A percentile compares a stretch with the other conserved stretches of the same genome.
phyloP scores from a whole-genome alignment of 2,329 filamentous ascomycete genomes.

The Penicillium griseofulvum region DNA sequence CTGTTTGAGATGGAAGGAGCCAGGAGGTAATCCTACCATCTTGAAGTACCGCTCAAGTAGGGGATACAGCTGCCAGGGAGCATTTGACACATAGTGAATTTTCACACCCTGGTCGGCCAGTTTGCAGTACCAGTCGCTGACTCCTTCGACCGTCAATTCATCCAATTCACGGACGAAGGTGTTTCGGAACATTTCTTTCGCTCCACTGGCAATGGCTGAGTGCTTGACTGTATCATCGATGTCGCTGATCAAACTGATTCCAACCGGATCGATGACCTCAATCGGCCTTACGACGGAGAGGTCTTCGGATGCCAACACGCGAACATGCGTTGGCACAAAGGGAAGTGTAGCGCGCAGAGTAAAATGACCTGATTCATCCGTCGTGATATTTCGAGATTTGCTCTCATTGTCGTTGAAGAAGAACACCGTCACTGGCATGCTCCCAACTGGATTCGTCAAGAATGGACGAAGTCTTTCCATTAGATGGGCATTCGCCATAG shows the following conservation, averaged over 20 bases:
- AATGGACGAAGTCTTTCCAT: constrained; percentile 88
- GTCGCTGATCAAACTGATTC: constrained; percentile 92
- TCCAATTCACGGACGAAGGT: constrained; percentile 84
- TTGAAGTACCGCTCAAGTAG: constrained; percentile 83
- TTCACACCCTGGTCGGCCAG: constrained; percentile 78
- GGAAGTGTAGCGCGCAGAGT: constrained; percentile 73
- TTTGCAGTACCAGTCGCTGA: constrained; percentile 81
- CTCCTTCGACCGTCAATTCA: constrained; percentile 80
- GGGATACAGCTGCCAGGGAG: constrained; percentile 95
- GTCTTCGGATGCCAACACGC: constrained; percentile 80
- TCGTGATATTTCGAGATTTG: constrained; percentile 78
- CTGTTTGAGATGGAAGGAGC: constrained; percentile 92
- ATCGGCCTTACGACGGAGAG: constrained; percentile 79
- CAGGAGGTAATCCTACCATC: constrained; percentile 73
- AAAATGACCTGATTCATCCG: constrained; percentile 89
- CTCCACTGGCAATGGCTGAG: constrained; percentile 82
- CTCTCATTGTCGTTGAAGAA: constrained; percentile 87
- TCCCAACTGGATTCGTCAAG: constrained; percentile 75
- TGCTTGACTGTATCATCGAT: constrained; percentile 98
- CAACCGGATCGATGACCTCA: constrained; percentile 70
- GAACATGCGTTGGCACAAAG: constrained; percentile 85
- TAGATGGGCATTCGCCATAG: constrained; percentile 77
- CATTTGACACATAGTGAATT: constrained; percentile 98
- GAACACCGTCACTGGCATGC: constrained; percentile 81
- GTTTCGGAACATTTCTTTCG: constrained; percentile 93